Base-by-base conservation (phyloP, 805 yeast genomes). In the Lipomyces chichibuensis region DNA sequence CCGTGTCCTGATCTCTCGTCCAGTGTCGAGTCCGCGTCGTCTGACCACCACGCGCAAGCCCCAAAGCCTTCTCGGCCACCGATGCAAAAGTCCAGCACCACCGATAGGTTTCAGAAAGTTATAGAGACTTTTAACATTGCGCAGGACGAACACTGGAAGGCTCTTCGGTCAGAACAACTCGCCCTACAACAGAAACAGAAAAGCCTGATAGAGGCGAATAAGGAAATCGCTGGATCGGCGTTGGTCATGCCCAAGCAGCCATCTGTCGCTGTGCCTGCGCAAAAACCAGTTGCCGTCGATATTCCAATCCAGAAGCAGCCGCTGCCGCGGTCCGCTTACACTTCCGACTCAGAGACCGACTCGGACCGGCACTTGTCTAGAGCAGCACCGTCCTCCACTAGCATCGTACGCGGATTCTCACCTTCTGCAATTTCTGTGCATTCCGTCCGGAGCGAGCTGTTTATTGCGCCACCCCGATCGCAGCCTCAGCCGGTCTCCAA, bases 341-440 rank as follows among this genome's bases (percentile, higher is more conserved):
- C 11, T 7, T 39, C 32, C 52, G 46, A 43, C 35, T 57, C 60
- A 8, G 60, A 57, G 23, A n/a, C 11, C 33, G 60, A 57, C 52
- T 57, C 60, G 51, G 49, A 32, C 49, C 55, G 33, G 53, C 55
- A 39, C 52, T 33, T 20, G 56, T 2, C 61, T 54, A 27, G 32
- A 13, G 51, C 57, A 57, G 54, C 58, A 3, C 65, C 65, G 13
- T 62, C 69, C 5, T 60, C 71, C 8, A 69, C 69, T 9, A 57
- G 64, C 35, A 74, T 77, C 63, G 81, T 79, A 11, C 73, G 81
- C 2, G 81, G 81, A 20, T 79, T 79, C 64, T 75, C 80, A 17
- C 79, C 81, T 1, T 73, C 79, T 0, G 76, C 76, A 33, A 72
- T 79, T 23, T 77, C 80, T 0, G 78, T 79, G n/a, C 69, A 71